Evolutionary conservation across 768 basidiomycete species (phyloP), one percentile per base, ranked within the genome.

Genomic region (Lactifluus echinatus): DNA sequence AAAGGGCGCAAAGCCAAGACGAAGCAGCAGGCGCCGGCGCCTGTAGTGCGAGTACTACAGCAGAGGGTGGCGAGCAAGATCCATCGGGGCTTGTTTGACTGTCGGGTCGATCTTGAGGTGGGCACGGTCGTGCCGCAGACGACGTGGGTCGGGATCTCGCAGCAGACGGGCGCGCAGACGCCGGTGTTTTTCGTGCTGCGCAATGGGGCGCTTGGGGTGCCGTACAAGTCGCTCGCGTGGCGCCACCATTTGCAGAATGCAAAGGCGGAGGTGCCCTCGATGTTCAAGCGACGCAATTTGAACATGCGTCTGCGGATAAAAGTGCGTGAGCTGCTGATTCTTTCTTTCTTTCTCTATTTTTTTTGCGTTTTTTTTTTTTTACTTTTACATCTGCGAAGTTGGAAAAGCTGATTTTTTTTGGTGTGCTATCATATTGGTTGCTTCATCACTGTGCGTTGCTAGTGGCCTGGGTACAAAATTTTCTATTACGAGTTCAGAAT

Each of bases 111-210:
- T n/a, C 57, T 54, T 10, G 1, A 17, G 6, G 17, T 12, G 15
- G 57, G 57, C 15, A 59, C 53, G 8, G 28, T 55, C 47, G 57
- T 59, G 21, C 53, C 53, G 6, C 57, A 59, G 42, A 48, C 51
- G 4, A 53, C 57, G 2, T 34, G 23, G 45, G 53, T 50, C 33
- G 47, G 55, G 17, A 23, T 49, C 21, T n/a, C 28, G 19, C 21
- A 21, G 45, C 4, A 12, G n/a, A 48, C 45, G n/a, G 51, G 51
- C 28, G 24, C 47, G 11, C 37, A 10, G 10, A 48, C 23, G 3
- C 57, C 57, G 1, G 5, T 53, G 24, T 56, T 50, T 45, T 57
- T 57, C 37, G 24, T 47, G 28, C 37, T 33, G 39, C 31, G 39
- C 24, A 29, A 48, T 19, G 57, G 57, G n/a, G 19, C 39, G 2